Evolutionary conservation across 1,284 basidiomycete genomes (phyloP).

Genomic region (Marasmius oreades): DNA sequence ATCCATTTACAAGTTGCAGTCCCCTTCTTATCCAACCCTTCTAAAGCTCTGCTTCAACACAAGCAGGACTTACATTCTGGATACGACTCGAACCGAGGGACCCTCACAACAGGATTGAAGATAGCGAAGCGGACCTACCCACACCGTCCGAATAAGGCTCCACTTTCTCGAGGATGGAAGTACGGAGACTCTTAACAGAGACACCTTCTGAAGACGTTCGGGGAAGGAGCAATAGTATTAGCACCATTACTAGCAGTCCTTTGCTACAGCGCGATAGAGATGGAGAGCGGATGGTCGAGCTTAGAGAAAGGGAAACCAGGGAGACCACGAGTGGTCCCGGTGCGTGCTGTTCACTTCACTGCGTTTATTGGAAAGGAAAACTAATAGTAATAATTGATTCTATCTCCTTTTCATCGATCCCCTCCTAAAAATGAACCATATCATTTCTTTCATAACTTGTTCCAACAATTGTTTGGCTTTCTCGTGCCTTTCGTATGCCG

Average conservation of each 20-base stretch:
- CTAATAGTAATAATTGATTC: no score
- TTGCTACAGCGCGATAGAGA: background rate
- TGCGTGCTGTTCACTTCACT: no score
- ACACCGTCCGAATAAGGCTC: background rate
- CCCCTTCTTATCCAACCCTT: no score
- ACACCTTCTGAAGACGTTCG: background rate
- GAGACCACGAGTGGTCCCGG: constrained; percentile 1
- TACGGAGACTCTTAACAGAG: background rate
- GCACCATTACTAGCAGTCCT: background rate
- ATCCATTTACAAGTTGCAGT: background rate
- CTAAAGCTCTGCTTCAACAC: no score
- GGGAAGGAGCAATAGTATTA: background rate
- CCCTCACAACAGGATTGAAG: background rate
- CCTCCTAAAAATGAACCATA: background rate
- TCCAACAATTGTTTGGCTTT: background rate
- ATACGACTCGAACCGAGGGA: background rate
- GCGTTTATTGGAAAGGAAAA: no score
- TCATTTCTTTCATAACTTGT: background rate
- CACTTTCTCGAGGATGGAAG: background rate
- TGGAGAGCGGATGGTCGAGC: background rate
- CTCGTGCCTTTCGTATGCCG: constrained; percentile 1
- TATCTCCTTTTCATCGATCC: background rate
- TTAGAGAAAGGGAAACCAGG: background rate
- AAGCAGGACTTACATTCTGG: no score
- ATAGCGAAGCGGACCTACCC: background rate